phyloP scores from a whole-genome alignment of 148 eudicot genomes.

The Mesembryanthemum crystallinum region DNA sequence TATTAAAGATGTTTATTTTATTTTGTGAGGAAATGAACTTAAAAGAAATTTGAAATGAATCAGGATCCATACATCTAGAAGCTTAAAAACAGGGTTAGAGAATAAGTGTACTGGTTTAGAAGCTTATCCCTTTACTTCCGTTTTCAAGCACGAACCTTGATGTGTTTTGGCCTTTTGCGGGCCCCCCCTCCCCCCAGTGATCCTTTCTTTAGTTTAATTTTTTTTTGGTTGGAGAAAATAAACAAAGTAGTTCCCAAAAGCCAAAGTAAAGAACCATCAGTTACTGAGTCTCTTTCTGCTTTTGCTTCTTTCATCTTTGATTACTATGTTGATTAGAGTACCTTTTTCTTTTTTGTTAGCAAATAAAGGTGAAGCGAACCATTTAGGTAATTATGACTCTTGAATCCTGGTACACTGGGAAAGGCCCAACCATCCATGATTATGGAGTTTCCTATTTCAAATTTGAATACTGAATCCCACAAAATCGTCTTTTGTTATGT shows the following conservation, averaged over 20 bases:
- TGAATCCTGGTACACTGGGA: no score
- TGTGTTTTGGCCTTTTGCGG: background rate
- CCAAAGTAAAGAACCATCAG: no score
- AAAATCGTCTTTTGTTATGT: background rate
- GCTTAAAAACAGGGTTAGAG: background rate
- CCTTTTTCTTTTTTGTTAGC: background rate
- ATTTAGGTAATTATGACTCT: background rate
- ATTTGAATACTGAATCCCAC: no score
- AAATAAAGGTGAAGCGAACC: background rate
- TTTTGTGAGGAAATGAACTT: background rate
- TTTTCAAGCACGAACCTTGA: slow-evolving; percentile 19
- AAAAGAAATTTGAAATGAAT: background rate
- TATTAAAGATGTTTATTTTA: background rate
- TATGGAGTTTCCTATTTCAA: no score
- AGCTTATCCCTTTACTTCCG: slow-evolving; percentile 3
- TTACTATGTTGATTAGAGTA: background rate
- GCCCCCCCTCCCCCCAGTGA: slow-evolving; percentile 1
- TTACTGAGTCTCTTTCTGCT: background rate
- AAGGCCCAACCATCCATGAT: no score
- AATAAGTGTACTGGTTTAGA: slow-evolving; percentile 12
- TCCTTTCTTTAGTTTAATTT: slow-evolving; percentile 24
- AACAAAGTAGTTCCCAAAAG: no score
- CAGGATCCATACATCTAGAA: background rate
- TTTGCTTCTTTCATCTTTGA: slow-evolving; percentile 3
- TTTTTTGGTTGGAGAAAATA: slow-evolving; percentile 4